Conservation (phyloP, 768 basidiomycete genomes). For the Mycena amicta region DNA sequence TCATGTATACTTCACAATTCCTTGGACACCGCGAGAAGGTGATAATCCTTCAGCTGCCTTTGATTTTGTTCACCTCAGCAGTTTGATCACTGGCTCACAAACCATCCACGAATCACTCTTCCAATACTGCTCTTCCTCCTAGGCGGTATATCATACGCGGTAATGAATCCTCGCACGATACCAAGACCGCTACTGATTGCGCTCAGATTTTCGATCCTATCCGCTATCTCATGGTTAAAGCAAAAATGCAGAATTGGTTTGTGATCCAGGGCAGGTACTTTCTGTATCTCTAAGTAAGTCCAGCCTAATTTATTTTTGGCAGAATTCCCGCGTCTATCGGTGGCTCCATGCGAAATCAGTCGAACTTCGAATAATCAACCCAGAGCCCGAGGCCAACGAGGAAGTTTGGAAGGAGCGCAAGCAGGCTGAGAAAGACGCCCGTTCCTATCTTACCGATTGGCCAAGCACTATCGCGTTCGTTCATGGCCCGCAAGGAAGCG, state of each 20-base stretch:
- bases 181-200: too few relatives aligned
- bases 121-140: slow-evolving; percentile 84
- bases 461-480: slow-evolving; percentile 77
- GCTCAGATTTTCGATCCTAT: slow-evolving; percentile 90
- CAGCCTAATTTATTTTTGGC: not conserved
- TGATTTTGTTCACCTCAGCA: not conserved
- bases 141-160: slow-evolving; percentile 87
- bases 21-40: slow-evolving; percentile 34
- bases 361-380: slow-evolving; percentile 42
- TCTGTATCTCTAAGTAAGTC: not conserved
- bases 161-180: too few relatives aligned
- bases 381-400: slow-evolving; percentile 30
- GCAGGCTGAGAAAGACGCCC: slow-evolving; percentile 70
- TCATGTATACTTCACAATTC: slow-evolving; percentile 11
- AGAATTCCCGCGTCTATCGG: slow-evolving; percentile 76
- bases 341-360: slow-evolving; percentile 72
- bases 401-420: slow-evolving; percentile 84
- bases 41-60: slow-evolving; percentile 50
- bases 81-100: slow-evolving; percentile 77
- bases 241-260: slow-evolving; percentile 83
- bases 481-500: slow-evolving; percentile 83
- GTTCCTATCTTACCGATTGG: slow-evolving; percentile 73
- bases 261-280: slow-evolving; percentile 62
- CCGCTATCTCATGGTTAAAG: slow-evolving; percentile 79
- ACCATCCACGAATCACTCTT: slow-evolving; percentile 84